Evolutionary conservation across 2,329 filamentous ascomycete species (phyloP).

Genomic region (Penicillium sp.): DNA sequence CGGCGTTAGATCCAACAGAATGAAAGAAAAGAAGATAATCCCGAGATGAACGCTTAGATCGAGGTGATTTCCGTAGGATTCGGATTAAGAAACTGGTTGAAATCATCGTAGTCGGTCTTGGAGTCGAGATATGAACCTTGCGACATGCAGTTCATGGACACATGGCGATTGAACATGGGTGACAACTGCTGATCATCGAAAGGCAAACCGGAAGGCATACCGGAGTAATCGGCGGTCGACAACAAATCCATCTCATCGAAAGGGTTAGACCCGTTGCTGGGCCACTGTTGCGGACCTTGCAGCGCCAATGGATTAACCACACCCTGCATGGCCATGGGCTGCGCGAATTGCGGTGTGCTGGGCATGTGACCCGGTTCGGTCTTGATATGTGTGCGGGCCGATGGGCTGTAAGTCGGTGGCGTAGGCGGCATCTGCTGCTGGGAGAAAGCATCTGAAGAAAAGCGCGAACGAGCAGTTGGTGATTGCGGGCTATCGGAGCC

Average conservation of each 20-base stretch:
- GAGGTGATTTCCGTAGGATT: slow-evolving; percentile 40
- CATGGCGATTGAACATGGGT: slow-evolving; percentile 37
- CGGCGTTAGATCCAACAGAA: slow-evolving; percentile 21
- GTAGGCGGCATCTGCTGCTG: slow-evolving; percentile 39
- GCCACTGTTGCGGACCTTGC: slow-evolving; percentile 32
- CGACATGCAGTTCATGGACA: slow-evolving; percentile 36
- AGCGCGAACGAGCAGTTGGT: slow-evolving; percentile 30
- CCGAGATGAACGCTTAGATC: slow-evolving; percentile 21
- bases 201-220: slow-evolving; percentile 28
- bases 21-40: not conserved
- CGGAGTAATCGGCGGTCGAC: slow-evolving; percentile 30
- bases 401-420: slow-evolving; percentile 41
- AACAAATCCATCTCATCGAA: slow-evolving; percentile 38
- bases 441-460: slow-evolving; percentile 30
- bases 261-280: slow-evolving; percentile 24
- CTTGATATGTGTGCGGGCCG: slow-evolving; percentile 28
- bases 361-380: slow-evolving; percentile 24
- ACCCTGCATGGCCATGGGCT: slow-evolving; percentile 31
- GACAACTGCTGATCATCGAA: slow-evolving; percentile 36
- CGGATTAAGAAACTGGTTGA: slow-evolving; percentile 41
- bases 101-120: slow-evolving; percentile 38
- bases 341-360: slow-evolving; percentile 23
- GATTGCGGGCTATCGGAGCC: slow-evolving; percentile 55
- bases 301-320: slow-evolving; percentile 39
- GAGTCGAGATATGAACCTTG: slow-evolving; percentile 30